Percentiles rank a stretch among this genome's conserved stretches.
These are phyloP conservation scores for Scedosporium apiospermum DNA, from an alignment of 2,329 filamentous ascomycete species.

Conservation along the genomic window DNA sequence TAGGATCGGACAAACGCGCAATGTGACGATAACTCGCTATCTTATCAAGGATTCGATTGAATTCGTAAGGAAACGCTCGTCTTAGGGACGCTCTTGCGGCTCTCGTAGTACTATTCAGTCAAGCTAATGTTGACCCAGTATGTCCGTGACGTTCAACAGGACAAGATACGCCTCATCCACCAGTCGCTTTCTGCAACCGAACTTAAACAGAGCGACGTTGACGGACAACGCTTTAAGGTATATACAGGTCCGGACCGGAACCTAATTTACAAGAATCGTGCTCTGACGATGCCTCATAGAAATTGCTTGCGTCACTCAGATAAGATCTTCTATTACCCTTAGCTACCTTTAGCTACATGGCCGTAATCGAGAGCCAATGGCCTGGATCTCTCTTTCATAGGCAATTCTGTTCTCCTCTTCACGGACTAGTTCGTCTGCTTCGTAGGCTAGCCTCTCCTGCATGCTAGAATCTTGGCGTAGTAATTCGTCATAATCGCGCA, in stretches of 20 bases:
- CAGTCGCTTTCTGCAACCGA: not conserved
- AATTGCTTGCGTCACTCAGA: not conserved
- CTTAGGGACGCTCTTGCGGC: not conserved
- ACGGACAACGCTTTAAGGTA: not conserved
- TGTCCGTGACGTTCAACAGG: not conserved
- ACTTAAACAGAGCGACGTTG: not conserved
- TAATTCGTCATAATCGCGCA: too few relatives aligned
- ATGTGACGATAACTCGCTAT: constrained; percentile 36
- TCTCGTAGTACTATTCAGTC: not conserved
- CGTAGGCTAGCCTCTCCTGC: too few relatives aligned
- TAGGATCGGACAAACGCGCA: constrained; percentile 32
- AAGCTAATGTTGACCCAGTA: not conserved
- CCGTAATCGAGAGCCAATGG: too few relatives aligned
- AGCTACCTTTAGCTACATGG: too few relatives aligned
- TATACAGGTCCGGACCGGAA: not conserved
- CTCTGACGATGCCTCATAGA: not conserved
- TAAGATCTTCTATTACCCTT: not conserved
- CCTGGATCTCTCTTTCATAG: too few relatives aligned
- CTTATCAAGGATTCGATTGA: constrained; percentile 32
- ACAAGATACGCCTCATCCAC: not conserved
- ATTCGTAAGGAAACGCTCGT: constrained; percentile 21
- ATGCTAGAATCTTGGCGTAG: too few relatives aligned
- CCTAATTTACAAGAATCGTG: not conserved
- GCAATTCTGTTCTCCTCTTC: too few relatives aligned
- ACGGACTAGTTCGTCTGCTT: too few relatives aligned